Conservation (phyloP, 371 early-diverging fungal genomes). For the Coelomomyces lativittatus region DNA sequence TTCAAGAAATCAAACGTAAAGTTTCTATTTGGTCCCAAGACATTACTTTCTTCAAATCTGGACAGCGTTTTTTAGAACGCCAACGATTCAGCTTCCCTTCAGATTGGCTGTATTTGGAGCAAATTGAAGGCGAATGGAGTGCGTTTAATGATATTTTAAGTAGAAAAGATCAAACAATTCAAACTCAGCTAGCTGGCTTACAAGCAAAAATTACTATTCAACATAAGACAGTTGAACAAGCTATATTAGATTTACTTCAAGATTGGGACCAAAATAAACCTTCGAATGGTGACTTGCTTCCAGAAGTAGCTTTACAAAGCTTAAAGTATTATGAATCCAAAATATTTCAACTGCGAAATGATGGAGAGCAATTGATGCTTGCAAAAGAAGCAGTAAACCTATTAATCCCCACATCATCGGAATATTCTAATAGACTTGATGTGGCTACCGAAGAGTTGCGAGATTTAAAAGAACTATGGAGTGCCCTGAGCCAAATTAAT, state of each 20-base stretch:
- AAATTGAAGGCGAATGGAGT: slow-evolving; percentile 92
- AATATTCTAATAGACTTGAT: too few relatives aligned
- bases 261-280: slow-evolving; percentile 93
- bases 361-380: slow-evolving; percentile 67
- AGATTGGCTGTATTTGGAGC: slow-evolving; percentile 89
- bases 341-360: slow-evolving; percentile 62
- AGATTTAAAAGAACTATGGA: slow-evolving; percentile 89
- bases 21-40: slow-evolving; percentile 60
- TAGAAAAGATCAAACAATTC: slow-evolving; percentile 77
- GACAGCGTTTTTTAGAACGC: slow-evolving; percentile 80
- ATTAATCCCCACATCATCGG: slow-evolving; percentile 22
- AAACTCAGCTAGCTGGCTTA: slow-evolving; percentile 54
- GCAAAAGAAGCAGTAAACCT: slow-evolving; percentile 88
- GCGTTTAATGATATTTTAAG: slow-evolving; percentile 81
- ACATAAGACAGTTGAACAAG: slow-evolving; percentile 39
- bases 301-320: slow-evolving; percentile 62
- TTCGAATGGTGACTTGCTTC: slow-evolving; percentile 77
- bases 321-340: slow-evolving; percentile 72
- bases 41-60: slow-evolving; percentile 68
- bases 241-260: slow-evolving; percentile 59
- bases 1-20: slow-evolving; percentile 81
- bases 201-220: not conserved
- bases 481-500: slow-evolving; percentile 66
- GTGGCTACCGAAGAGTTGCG: slow-evolving; percentile 80
- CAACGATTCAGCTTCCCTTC: slow-evolving; percentile 80